Evolutionary conservation across 306 rosid species (phyloP), one percentile per base, ranked within the genome.

Genomic region (Acacia confusa): DNA sequence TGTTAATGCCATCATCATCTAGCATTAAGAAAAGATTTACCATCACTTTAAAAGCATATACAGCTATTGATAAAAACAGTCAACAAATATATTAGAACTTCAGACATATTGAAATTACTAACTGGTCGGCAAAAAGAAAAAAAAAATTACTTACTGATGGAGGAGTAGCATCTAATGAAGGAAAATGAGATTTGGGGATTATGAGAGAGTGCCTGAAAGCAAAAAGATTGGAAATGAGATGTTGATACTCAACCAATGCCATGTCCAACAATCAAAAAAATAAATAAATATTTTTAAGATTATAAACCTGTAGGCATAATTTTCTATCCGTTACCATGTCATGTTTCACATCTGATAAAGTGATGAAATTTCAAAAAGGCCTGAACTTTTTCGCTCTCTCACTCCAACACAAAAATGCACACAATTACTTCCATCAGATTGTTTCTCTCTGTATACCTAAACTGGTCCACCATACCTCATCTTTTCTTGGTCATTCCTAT

Each of bases 181-280:
- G 86, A 77, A 82, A 95, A 85, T 93, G 99, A 76, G 90, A 89
- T 82, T 92, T 95, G 36, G 99, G 99, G 83, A 95, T 95, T 63
- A 95, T 89, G 68, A 95, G 97, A 77, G 97, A 92, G 88, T 95
- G 99, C 92, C 99, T 95, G 88, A 30, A 48, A 57, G 84, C 85
- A 3, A 79, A 84, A 81, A 84, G 41, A 34, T 10, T 58, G 68
- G 45, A 78, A n/a, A 38, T 82, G 72, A 87, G 72, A 79, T 58
- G 75, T 36, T 52, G 67, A 82, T 65, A 71, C 27, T 70, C 77
- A 78, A 64, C 53, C 57, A 78, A 57, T 65, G 10, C 3, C 66
- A 53, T 34, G 72, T 69, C 70, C 78, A 64, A 81, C 6, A 63
- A 73, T 55, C 10, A 61, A 78, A 38, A 43, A 75, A 41, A 19